A percentile compares a stretch with the other conserved stretches of the same genome.
Evolutionary conservation across 2,329 filamentous ascomycete species (phyloP).

Genomic region (Neurospora sp.): DNA sequence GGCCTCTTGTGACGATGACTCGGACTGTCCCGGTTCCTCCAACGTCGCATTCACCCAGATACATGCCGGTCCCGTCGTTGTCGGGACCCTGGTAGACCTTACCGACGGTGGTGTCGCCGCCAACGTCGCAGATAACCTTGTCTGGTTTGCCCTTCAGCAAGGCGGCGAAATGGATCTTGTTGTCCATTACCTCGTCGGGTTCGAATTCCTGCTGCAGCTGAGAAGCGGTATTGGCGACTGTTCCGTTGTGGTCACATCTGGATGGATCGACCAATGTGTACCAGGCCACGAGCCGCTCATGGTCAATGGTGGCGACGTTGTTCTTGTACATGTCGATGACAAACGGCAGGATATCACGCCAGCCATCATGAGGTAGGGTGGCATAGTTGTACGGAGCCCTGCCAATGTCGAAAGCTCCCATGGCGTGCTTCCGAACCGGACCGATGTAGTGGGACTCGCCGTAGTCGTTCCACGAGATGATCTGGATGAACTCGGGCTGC

Average conservation of each 20-base stretch:
- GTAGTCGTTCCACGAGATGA: slow-evolving; percentile 26
- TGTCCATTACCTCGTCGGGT: slow-evolving; percentile 10
- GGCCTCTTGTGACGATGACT: neutral
- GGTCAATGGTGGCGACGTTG: slow-evolving; percentile 15
- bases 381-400: slow-evolving; percentile 37
- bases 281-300: slow-evolving; percentile 21
- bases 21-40: neutral
- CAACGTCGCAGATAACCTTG: neutral
- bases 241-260: slow-evolving; percentile 12
- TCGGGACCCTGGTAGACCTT: neutral
- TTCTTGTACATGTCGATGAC: slow-evolving; percentile 26
- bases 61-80: neutral
- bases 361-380: slow-evolving; percentile 35
- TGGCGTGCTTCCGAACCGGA: slow-evolving; percentile 15
- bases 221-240: slow-evolving; percentile 20
- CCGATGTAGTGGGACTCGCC: slow-evolving; percentile 38
- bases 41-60: neutral
- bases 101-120: neutral
- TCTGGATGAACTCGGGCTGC: slow-evolving; percentile 29
- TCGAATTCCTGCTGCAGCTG: slow-evolving; percentile 17
- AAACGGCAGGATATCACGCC: slow-evolving; percentile 23
- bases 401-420: slow-evolving; percentile 21
- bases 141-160: neutral
- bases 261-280: slow-evolving; percentile 14
- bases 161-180: neutral